phyloP scores from a whole-genome alignment of 306 rosid species.

The Fagus crenata region DNA sequence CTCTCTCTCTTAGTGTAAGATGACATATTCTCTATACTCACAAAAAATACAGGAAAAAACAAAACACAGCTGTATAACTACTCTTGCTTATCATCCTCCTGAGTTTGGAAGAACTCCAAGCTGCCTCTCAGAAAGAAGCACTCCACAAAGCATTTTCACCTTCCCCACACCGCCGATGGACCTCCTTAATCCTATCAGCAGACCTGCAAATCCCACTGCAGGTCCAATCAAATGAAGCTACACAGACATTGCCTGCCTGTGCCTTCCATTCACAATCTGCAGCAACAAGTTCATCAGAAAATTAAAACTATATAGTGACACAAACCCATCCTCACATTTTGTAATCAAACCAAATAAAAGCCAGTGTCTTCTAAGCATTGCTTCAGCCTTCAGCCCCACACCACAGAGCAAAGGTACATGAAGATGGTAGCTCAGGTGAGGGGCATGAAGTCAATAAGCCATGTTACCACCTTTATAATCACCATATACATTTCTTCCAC shows the following conservation, averaged over 20 bases:
- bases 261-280: conserved; percentile 99
- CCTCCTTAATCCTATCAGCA: conserved; percentile 93
- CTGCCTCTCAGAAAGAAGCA: conserved; percentile 62
- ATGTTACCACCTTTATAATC: background rate
- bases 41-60: conserved; percentile 31
- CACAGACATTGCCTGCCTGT: conserved; percentile 97
- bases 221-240: conserved; percentile 96
- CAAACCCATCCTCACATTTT: background rate
- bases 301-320: conserved; percentile 7
- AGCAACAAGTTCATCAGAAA: conserved; percentile 25
- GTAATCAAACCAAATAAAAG: conserved; percentile 12
- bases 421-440: background rate
- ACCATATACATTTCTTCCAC: background rate
- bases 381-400: background rate
- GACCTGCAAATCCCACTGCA: conserved; percentile 98
- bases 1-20: conserved; percentile 32
- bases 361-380: background rate
- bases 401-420: background rate
- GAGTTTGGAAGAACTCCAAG: conserved; percentile 64
- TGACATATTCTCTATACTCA: conserved; percentile 46
- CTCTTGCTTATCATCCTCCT: conserved; percentile 47
- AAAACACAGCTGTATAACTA: conserved; percentile 26
- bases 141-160: conserved; percentile 90
- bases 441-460: background rate
- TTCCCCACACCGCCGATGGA: conserved; percentile 93